Evolutionary conservation across 2,329 filamentous ascomycete genomes (phyloP), one percentile per base, ranked within the genome.

Genomic region (Monosporascus sp.): DNA sequence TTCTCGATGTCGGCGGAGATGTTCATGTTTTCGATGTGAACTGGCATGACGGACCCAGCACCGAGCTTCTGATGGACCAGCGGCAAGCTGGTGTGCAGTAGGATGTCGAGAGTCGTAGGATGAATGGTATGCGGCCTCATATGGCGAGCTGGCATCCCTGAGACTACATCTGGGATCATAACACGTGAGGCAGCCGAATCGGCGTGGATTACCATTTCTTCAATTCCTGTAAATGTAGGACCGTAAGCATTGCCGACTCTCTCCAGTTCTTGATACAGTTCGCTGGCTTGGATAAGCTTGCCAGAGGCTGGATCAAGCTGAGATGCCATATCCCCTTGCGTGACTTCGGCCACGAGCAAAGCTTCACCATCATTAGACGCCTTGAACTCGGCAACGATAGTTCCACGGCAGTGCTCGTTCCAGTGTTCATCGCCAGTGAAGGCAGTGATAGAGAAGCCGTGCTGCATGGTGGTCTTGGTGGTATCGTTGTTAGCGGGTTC

Each of bases 41-140:
- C 39, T n/a, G 18, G 39, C 39, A 43, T 43, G 2, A 43, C 39
- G 20, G 39, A 43, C 3, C 39, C 39, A 11, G 39, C 18, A 14
- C 39, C 39, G 20, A 43, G 39, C n/a, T 43, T 43, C 39, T 22
- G 39, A 11, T 43, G n/a, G n/a, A 22, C 39, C 7, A 43, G 39
- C 17, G 54, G 54, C 47, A 60, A 50, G n/a, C 55, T 49, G 18
- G 57, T 45, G 18, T 64, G 63, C 2, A 65, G 48, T 14, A 62
- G 52, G 37, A 54, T 50, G 49, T 72, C 68, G 24, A 72, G 57
- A 39, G 66, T 69, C 1, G 65, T 59, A 1, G 70, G 70, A 45
- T 72, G 70, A 17, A 71, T 60, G 11, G 64, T 60, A 18, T 69
- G 59, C 0, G 62, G 58, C 17, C 54, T 60, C 44, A 70, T 65